Percentiles rank a stretch among this genome's conserved stretches.
These are phyloP conservation scores for Pythium dissotocum DNA, from an alignment of 352 stramenopile genomes.

Conservation along the genomic window DNA sequence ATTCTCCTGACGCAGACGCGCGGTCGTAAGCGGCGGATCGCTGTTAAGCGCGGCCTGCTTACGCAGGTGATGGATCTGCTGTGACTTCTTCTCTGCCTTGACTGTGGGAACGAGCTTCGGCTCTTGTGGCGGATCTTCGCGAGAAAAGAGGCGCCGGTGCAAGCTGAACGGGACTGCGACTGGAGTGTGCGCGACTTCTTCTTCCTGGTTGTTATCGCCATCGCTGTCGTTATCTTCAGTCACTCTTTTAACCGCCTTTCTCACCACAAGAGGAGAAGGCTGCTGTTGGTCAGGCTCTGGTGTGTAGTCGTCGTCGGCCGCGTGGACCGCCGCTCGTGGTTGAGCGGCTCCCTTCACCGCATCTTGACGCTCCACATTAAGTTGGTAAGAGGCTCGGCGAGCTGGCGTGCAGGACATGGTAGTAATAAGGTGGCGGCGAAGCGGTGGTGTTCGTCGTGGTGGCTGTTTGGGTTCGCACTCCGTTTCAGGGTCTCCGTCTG, in stretches of 20 bases:
- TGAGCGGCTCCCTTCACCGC: background rate
- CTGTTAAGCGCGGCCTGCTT: background rate
- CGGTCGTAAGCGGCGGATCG: constrained; percentile 10
- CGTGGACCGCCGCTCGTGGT: no score
- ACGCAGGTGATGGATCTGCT: constrained; percentile 2
- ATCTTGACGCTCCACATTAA: constrained; percentile 3
- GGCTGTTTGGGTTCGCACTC: background rate
- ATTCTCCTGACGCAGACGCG: constrained; percentile 24
- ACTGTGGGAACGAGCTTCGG: background rate
- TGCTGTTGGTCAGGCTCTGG: constrained; percentile 7
- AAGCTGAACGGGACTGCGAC: background rate
- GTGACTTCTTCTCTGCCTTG: background rate
- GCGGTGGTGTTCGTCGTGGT: background rate
- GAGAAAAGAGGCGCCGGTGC: background rate
- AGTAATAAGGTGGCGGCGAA: background rate
- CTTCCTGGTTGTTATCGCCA: constrained; percentile 27
- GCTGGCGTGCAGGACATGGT: constrained; percentile 16
- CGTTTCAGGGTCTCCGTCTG: background rate
- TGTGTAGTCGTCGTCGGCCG: background rate
- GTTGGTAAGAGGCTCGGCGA: constrained; percentile 18
- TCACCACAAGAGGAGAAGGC: constrained; percentile 5
- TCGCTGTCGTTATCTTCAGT: background rate
- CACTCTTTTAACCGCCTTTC: background rate
- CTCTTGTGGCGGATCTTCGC: background rate
- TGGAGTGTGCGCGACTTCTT: background rate